These are phyloP conservation scores for Ligustrum vulgare DNA, from an alignment of 257 asterid species.

Conservation along the genomic window DNA sequence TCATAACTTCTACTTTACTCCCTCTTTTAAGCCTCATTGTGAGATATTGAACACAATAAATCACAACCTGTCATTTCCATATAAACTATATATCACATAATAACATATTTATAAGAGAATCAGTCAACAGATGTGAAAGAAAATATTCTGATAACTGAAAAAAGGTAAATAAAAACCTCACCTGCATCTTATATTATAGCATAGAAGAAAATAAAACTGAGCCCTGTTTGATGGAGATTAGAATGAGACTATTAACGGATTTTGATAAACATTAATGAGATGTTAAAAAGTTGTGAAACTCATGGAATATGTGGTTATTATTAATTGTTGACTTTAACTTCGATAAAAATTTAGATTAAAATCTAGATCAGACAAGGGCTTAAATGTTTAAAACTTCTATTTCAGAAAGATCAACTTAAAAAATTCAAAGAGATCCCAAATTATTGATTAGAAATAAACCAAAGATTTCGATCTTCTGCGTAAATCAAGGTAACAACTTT, in stretches of 20 bases:
- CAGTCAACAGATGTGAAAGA: not conserved
- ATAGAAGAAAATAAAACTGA: not conserved
- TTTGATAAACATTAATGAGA: too few relatives aligned
- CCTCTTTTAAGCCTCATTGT: constrained; percentile 66
- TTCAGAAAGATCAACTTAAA: not conserved
- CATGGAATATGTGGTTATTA: too few relatives aligned
- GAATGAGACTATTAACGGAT: too few relatives aligned
- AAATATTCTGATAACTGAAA: not conserved
- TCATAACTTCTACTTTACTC: constrained; percentile 73
- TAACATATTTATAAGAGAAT: not conserved
- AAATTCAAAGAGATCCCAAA: not conserved
- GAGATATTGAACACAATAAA: constrained; percentile 19
- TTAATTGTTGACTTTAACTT: too few relatives aligned
- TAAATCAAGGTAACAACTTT: not conserved
- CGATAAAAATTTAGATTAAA: too few relatives aligned
- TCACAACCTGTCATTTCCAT: constrained; percentile 33
- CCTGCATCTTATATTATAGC: constrained; percentile 13
- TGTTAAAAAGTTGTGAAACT: too few relatives aligned
- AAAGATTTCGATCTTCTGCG: not conserved
- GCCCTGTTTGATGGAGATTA: too few relatives aligned
- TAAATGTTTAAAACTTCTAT: not conserved
- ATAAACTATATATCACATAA: not conserved
- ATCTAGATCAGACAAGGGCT: too few relatives aligned
- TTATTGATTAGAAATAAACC: not conserved
- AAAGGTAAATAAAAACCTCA: not conserved